These are phyloP conservation scores for Aspergillus steynii DNA, from an alignment of 495 filamentous ascomycete genomes.

Conservation along the genomic window DNA sequence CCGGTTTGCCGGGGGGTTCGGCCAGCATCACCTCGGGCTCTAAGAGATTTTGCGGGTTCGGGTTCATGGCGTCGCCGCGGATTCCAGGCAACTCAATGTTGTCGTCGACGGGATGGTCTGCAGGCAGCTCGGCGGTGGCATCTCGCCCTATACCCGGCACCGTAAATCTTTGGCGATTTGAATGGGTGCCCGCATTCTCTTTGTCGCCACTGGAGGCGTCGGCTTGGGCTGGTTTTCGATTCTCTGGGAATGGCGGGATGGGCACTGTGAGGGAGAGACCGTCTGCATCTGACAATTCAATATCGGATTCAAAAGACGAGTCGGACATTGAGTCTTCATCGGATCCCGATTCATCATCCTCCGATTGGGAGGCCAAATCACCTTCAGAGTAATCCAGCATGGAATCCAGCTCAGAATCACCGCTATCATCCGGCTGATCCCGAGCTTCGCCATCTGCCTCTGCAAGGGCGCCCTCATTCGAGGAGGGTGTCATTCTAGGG, in stretches of 20 bases:
- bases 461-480: slow-evolving; percentile 4
- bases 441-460: slow-evolving; percentile 6
- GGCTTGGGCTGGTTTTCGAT: background rate
- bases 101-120: background rate
- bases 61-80: background rate
- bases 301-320: slow-evolving; percentile 12
- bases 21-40: background rate
- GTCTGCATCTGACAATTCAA: slow-evolving; percentile 12
- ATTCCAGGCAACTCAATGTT: background rate
- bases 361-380: slow-evolving; percentile 7
- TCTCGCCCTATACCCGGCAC: background rate
- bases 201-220: background rate
- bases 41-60: background rate
- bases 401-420: background rate
- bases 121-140: background rate
- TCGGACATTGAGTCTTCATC: slow-evolving; percentile 9
- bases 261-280: slow-evolving; percentile 6
- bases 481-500: slow-evolving; percentile 26
- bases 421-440: slow-evolving; percentile 8
- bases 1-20: background rate
- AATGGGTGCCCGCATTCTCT: background rate
- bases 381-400: background rate
- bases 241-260: background rate
- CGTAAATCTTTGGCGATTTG: background rate
- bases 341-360: slow-evolving; percentile 13